Base-by-base conservation (phyloP, 805 yeast genomes). In the Kregervanrija fluxuum region DNA sequence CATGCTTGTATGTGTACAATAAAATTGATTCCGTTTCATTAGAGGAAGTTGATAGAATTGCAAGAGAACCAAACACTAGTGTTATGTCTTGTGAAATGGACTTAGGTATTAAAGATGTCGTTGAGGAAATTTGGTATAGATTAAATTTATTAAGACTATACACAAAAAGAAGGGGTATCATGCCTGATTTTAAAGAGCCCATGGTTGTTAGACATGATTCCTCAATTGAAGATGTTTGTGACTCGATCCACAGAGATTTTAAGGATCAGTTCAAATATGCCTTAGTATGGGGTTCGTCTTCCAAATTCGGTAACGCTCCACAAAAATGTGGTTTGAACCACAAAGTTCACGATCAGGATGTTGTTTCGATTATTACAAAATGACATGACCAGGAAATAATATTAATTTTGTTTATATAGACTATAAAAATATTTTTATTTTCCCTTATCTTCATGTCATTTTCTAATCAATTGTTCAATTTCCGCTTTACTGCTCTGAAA, bases 311-410 rank as follows among this genome's bases (percentile, higher is more conserved):
- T 13, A 95, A 88, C 60, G 86, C 91, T 33, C 98, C 98, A 4
- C 99, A 91, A 60, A 91, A 91, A 60, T 91, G 98, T 71, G 98
- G 99, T 0, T 69, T 91, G 46, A 76, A 61, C 50, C 99, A 91
- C 61, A 69, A 70, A 33, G 82, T 93, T 11, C 79, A 85, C 54
- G 98, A 91, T 60, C 97, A 90, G 60, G 99, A 91, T 61, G 99
- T 91, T 13, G 91, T 93, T 16, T 82, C 93, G 41, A 79, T 91
- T 46, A 88, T 91, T 41, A 80, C 96, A 15, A 91, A 89, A 67
- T 89, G 71, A 52, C 17, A 10, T 22, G 6, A 22, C 6, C 8
- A 22, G 28, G 28, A 22, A 22, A 22, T 8, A 22, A 22, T 22
- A 32, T 37, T 35, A 31, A 17, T 34, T 37, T n/a, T 14, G 16